phyloP scores from a whole-genome alignment of 2,329 filamentous ascomycete species.

The Clonostachys sp. region DNA sequence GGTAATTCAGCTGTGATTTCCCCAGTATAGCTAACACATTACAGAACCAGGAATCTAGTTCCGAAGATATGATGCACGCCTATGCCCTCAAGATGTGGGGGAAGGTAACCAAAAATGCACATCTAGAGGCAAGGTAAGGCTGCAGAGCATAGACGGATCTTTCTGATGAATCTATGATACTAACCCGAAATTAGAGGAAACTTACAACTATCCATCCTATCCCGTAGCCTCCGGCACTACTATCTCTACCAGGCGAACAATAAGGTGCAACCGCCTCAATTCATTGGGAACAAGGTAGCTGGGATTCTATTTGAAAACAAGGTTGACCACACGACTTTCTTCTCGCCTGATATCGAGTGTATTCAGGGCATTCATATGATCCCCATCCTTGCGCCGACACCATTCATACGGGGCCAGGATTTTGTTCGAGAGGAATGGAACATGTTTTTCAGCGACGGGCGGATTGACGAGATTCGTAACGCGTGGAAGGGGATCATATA shows the following conservation, averaged over 20 bases:
- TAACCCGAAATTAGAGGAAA: conserved; percentile 49
- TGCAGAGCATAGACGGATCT: background rate
- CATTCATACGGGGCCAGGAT: conserved; percentile 57
- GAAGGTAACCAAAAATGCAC: conserved; percentile 64
- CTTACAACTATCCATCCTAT: conserved; percentile 76
- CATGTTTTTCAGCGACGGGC: conserved; percentile 66
- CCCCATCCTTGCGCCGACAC: conserved; percentile 64
- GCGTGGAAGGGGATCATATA: conserved; percentile 86
- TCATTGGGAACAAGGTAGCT: conserved; percentile 72
- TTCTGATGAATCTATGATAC: background rate
- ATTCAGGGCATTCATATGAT: conserved; percentile 82
- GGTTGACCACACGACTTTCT: conserved; percentile 88
- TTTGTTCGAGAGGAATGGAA: conserved; percentile 86
- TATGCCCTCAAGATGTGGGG: conserved; percentile 97
- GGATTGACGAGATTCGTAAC: conserved; percentile 60
- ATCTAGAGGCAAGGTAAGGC: conserved; percentile 68
- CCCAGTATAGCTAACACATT: background rate
- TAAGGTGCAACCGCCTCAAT: conserved; percentile 64
- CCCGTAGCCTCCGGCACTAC: conserved; percentile 71
- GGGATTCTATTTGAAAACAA: conserved; percentile 90
- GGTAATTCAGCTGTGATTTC: background rate
- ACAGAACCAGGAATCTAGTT: conserved; percentile 75
- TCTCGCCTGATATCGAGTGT: conserved; percentile 68
- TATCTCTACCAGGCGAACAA: conserved; percentile 76
- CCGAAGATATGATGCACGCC: conserved; percentile 82